Base-by-base conservation (phyloP, 2,329 filamentous ascomycete genomes). In the Pyricularia sp. region DNA sequence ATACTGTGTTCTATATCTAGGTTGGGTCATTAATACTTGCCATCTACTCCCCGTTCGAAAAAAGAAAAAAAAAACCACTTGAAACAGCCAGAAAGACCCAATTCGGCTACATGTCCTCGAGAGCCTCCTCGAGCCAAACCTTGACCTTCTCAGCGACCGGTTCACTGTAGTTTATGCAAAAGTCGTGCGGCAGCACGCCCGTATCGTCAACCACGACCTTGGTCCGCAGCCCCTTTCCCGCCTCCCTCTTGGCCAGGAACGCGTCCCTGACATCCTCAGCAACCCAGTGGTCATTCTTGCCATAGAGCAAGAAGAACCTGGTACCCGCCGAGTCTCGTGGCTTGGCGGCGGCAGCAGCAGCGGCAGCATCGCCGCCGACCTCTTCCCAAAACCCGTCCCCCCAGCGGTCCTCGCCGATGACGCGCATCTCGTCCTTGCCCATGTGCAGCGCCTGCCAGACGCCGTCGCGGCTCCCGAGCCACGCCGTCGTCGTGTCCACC, bases 261-360 rank as follows among this genome's bases (percentile, higher is more conserved):
- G 77, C 78, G 68, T 87, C 83, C 9, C 85, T 77, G 61, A 79
- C 77, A 62, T 79, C 75, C 62, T 84, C 75, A 2, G 82, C 81
- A 1, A 88, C 83, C 86, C 86, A 88, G 65, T 86, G 80, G 66
- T 88, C 86, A 63, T 81, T 74, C 67, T 80, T 75, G 1, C 81
- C 85, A 68, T 86, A 88, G 62, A 85, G 82, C 68, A 87, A 79
- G 68, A 83, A 81, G 69, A 88, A 83, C 67, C 80, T 84, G n/a
- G 13, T 26, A 2, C 26, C 40, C 8, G 63, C 40, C 26, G 26
- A 26, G 10, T 60, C 60, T 0, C 60, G 31, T 1, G 19, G 44
- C 1, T 9, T 70, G 19, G 68, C 67, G 22, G n/a, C n/a, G n/a
- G 22, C 22, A 28, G 33, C 62, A 64, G 70, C 68, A 19, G 73